Conservation (phyloP, 345 rosid species). For the Arabis hirsuta region DNA sequence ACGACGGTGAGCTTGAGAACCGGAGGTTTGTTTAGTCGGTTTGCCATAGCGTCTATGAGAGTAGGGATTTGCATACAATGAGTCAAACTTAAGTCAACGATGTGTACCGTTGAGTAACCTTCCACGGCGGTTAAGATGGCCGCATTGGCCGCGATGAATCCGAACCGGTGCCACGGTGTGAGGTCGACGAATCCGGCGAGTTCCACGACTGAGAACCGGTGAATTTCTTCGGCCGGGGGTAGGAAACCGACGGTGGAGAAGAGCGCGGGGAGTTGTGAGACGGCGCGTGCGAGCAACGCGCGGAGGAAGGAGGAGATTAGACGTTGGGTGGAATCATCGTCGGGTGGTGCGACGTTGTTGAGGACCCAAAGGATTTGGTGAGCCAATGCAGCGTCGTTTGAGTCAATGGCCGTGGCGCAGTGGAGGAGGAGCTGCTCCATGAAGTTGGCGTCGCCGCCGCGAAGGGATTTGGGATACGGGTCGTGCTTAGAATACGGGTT, state of each 20-base stretch:
- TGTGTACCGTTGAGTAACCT: constrained; percentile 74
- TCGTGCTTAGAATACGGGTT: constrained; percentile 49
- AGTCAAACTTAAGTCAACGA: constrained; percentile 80
- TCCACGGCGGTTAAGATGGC: constrained; percentile 79
- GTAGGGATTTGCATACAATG: constrained; percentile 99
- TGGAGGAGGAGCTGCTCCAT: constrained; percentile 90
- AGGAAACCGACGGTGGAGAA: constrained; percentile 46
- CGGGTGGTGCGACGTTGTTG: constrained; percentile 84
- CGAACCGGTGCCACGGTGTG: constrained; percentile 95
- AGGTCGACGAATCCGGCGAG: constrained; percentile 85
- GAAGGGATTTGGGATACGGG: constrained; percentile 55
- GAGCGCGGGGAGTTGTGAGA: constrained; percentile 64
- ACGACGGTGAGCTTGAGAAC: constrained; percentile 79
- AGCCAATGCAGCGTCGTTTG: constrained; percentile 73
- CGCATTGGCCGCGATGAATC: constrained; percentile 87
- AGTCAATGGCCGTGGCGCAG: constrained; percentile 88
- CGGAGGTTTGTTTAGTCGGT: constrained; percentile 54
- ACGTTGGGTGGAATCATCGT: constrained; percentile 80
- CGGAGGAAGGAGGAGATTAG: constrained; percentile 75
- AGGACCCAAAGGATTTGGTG: constrained; percentile 92
- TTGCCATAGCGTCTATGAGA: constrained; percentile 76
- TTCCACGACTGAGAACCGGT: constrained; percentile 79
- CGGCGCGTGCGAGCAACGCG: constrained; percentile 83
- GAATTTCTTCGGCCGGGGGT: constrained; percentile 35
- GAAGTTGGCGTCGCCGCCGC: constrained; percentile 61